phyloP scores from a whole-genome alignment of 169 alveolate species.

The Sarcocystis neurona region DNA sequence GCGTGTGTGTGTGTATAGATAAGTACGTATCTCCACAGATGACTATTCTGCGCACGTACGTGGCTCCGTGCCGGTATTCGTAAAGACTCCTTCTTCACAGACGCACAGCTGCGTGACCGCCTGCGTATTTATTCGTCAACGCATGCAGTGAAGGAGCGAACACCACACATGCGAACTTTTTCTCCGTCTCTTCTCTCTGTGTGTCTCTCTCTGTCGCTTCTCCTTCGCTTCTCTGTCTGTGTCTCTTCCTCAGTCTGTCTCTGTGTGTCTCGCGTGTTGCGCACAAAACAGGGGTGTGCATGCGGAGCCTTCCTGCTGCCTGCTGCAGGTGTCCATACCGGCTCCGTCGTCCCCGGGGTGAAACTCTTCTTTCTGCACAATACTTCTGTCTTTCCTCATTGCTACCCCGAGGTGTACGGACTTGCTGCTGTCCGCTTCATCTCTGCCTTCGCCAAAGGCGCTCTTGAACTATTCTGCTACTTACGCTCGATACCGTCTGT shows the following conservation, averaged over 20 bases:
- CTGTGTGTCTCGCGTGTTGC: not conserved
- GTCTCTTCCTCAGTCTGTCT: not conserved
- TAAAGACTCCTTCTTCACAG: too few relatives aligned
- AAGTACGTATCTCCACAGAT: too few relatives aligned
- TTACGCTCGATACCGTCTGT: constrained; percentile 64
- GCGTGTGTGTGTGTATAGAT: too few relatives aligned
- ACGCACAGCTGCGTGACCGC: too few relatives aligned
- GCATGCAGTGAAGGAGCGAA: too few relatives aligned
- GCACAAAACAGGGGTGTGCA: not conserved
- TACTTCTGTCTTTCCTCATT: constrained; percentile 78
- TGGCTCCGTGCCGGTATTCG: too few relatives aligned
- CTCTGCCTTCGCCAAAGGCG: constrained; percentile 82
- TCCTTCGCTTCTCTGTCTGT: not conserved
- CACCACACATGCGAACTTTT: too few relatives aligned
- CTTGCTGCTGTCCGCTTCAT: constrained; percentile 75
- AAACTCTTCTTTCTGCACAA: constrained; percentile 82
- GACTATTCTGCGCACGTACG: too few relatives aligned
- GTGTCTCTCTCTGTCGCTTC: not conserved
- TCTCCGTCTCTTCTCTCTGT: too few relatives aligned
- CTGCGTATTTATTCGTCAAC: too few relatives aligned
- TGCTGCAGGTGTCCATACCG: constrained; percentile 80
- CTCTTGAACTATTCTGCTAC: constrained; percentile 81
- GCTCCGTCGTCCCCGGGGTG: constrained; percentile 77
- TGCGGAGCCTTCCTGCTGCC: not conserved
- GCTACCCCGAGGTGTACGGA: constrained; percentile 73